Evolutionary conservation across 768 basidiomycete genomes (phyloP), one percentile per base, ranked within the genome.

Genomic region (Suillus bovinus): DNA sequence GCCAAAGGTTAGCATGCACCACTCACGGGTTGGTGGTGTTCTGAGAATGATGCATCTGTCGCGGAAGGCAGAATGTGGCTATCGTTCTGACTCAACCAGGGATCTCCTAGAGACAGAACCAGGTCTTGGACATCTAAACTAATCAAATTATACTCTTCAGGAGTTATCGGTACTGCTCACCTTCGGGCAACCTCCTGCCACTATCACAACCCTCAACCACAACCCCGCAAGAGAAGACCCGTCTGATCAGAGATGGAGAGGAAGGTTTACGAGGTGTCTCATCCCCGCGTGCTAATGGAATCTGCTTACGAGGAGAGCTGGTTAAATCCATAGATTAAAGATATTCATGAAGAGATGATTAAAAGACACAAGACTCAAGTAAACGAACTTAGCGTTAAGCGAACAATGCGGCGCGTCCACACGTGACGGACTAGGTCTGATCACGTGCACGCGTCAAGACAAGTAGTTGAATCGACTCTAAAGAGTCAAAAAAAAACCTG

Each of bases 141-240:
- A 53, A 59, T 58, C 49, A 64, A 46, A 65, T 61, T 61, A 61
- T 66, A 63, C 44, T 34, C 44, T 46, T 46, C 39, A 54, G 31
- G 31, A 17, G 8, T 36, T 54, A 39, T 59, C 13, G 22, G 16
- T 29, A 64, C 33, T 52, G 72, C 74, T 70, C 72, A 87, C 91
- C 90, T 74, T 87, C 85, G 42, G 86, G 82, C 56, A 91, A 81
- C 62, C 85, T 81, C 67, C 80, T 83, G 7, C 89, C 90, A 66
- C 84, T 82, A 65, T 89, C 89, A 42, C 89, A 86, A 58, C 86
- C 87, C 77, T 97, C 94, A 34, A 96, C 88, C 16, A 96, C 91
- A 22, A 96, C 91, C 49, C 91, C 92, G 70, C 91, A 93, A 71
- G 90, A 90, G 74, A 96, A 96, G 29, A 89, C 91, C 71, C 94